phyloP scores from a whole-genome alignment of 176 grass and related monocot species.

The Bolboschoenus planiculmis region DNA sequence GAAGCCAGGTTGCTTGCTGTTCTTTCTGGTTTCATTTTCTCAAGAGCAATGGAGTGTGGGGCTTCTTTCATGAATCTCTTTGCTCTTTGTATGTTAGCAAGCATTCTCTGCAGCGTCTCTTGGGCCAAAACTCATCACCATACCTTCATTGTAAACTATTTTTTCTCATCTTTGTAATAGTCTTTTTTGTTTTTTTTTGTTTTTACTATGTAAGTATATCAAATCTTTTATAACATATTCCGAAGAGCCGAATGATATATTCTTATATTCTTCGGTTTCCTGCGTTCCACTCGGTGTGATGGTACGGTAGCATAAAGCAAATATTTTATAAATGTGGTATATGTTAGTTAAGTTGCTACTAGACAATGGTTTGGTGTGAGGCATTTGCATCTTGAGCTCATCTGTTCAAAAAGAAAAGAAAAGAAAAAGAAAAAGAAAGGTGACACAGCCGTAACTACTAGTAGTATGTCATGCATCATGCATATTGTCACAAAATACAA shows the following conservation, averaged over 20 bases:
- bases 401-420: neutral
- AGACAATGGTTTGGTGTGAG: neutral
- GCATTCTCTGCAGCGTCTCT: neutral
- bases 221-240: neutral
- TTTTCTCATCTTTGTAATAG: neutral
- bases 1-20: neutral
- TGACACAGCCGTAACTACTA: neutral
- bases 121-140: constrained; percentile 24
- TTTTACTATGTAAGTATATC: neutral
- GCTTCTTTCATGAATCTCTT: constrained; percentile 22
- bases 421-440: neutral
- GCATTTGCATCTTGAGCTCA: neutral
- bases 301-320: neutral
- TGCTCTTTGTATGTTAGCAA: constrained; percentile 7
- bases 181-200: neutral
- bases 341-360: neutral
- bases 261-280: too few relatives aligned
- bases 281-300: neutral
- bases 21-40: neutral
- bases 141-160: constrained; percentile 24
- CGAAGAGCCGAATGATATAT: neutral
- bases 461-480: neutral
- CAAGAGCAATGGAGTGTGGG: neutral
- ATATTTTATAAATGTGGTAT: neutral
- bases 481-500: too few relatives aligned